phyloP scores from a whole-genome alignment of 345 rosid genomes.

The Turritis glabra region DNA sequence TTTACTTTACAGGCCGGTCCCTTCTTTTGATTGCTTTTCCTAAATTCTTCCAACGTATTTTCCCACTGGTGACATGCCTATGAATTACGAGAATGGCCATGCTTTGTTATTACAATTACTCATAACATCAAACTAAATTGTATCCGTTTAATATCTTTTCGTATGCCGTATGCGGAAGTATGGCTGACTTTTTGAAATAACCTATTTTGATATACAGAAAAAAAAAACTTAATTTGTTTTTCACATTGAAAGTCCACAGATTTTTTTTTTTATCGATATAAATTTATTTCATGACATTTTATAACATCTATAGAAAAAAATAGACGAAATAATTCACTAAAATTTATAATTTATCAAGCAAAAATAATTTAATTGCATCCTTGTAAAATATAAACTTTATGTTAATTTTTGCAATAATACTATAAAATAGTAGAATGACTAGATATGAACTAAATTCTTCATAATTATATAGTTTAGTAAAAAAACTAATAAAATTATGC shows the following conservation, averaged over 20 bases:
- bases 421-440: not conserved
- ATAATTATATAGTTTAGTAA: too few species aligned
- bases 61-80: conserved; percentile 10
- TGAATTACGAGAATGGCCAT: conserved; percentile 17
- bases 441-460: not conserved
- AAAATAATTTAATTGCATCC: not conserved
- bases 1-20: conserved; percentile 39
- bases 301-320: not conserved
- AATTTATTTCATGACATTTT: not conserved
- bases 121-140: too few species aligned
- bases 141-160: too few species aligned
- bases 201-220: too few species aligned
- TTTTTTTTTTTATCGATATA: not conserved
- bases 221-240: too few species aligned
- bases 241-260: too few species aligned
- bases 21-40: conserved; percentile 33
- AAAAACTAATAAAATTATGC: too few species aligned
- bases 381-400: not conserved
- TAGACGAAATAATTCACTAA: not conserved
- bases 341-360: not conserved
- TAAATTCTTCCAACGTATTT: conserved; percentile 37
- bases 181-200: too few species aligned
- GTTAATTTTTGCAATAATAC: not conserved
- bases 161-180: too few species aligned
- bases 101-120: not conserved